Evolutionary conservation across 352 stramenopile species (phyloP), one percentile per base, ranked within the genome.

Genomic region (Pythium dissotocum): DNA sequence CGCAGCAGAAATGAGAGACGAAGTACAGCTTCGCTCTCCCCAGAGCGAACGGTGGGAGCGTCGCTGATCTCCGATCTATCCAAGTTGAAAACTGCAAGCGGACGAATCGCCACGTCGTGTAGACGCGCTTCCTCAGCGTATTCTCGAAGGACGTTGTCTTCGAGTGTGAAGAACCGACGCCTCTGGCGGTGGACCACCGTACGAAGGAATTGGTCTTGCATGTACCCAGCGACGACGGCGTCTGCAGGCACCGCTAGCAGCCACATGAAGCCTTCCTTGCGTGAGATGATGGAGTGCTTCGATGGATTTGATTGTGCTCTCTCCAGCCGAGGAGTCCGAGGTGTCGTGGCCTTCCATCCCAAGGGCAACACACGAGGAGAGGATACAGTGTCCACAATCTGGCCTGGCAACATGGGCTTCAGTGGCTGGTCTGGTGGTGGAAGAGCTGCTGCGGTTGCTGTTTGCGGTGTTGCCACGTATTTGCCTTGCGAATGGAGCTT

Each of bases 401-500:
- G 49, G 13, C 49, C 49, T 10, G 49, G 49, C 26, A 57, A 13
- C 4, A 57, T 38, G 2, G 49, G 24, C 24, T 21, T n/a, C 10
- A 24, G 4, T 5, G 12, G 9, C 9, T 36, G 24, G 4, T 57
- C 26, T 24, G 16, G 9, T 5, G 12, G 32, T 16, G 5, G 18
- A 32, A 10, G 16, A 28, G 42, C 6, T 26, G 2, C n/a, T 16
- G n/a, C 12, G 6, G 46, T 4, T 6, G 5, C 46, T 30, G 1
- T 18, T 9, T 9, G 16, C 12, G 46, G 5, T 8, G 4, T 6
- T 4, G 46, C 12, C 14, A 67, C 38, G 46, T 78, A 83, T 44
- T 88, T 83, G 7, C 78, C 75, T 26, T 77, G 70, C 13, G 65
- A 73, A 28, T 87, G 74, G 4, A 75, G 54, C 62, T 72, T 69